These are phyloP conservation scores for Aspergillus amoenus DNA, from an alignment of 2,329 filamentous ascomycete genomes.

Conservation along the genomic window DNA sequence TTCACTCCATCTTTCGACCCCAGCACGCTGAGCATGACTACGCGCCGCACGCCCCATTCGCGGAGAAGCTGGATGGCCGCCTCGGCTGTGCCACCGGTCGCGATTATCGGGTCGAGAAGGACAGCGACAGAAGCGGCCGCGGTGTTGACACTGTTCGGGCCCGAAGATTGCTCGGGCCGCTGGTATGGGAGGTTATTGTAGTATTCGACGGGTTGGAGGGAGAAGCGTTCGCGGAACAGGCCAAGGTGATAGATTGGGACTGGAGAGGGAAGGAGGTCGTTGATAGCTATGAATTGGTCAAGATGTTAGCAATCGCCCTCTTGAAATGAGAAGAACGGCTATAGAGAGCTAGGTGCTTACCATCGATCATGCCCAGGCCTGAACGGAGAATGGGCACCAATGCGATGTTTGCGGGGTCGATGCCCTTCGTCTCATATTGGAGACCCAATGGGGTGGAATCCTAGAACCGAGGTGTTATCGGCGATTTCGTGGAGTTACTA, in stretches of 20 bases:
- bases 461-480: conserved; percentile 43
- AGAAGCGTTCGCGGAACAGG: conserved; percentile 86
- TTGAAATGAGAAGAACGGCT: background rate
- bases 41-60: conserved; percentile 86
- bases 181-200: conserved; percentile 91
- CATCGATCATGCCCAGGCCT: conserved; percentile 87
- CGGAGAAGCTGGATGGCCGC: conserved; percentile 85
- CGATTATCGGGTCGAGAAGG: conserved; percentile 87
- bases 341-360: conserved; percentile 39
- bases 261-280: conserved; percentile 75
- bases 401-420: conserved; percentile 67
- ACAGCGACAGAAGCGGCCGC: conserved; percentile 67
- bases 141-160: conserved; percentile 33
- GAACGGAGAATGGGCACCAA: conserved; percentile 92
- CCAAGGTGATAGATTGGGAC: conserved; percentile 91
- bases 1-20: conserved; percentile 70
- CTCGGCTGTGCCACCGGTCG: conserved; percentile 84
- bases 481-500: background rate
- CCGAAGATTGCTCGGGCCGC: conserved; percentile 31
- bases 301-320: background rate
- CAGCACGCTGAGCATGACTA: conserved; percentile 74
- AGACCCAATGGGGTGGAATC: conserved; percentile 77
- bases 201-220: conserved; percentile 89
- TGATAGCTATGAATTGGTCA: conserved; percentile 55
- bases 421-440: conserved; percentile 65